Evolutionary conservation across 2,329 filamentous ascomycete species (phyloP).

Genomic region (Exophiala spinifera): DNA sequence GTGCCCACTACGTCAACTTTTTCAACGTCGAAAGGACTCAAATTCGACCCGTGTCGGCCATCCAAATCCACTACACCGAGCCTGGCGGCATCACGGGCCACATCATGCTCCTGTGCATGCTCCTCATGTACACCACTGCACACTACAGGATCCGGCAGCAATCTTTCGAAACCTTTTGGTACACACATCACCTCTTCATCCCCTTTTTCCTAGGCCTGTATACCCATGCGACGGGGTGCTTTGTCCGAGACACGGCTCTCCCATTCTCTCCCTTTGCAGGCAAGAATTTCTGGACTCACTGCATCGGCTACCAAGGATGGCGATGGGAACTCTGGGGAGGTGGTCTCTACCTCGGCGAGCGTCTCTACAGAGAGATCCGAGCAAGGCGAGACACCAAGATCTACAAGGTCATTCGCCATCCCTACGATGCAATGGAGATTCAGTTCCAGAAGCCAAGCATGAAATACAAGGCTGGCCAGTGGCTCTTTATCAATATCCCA

Average conservation of each 20-base stretch:
- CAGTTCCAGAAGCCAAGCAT: constrained; percentile 96
- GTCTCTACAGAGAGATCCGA: constrained; percentile 86
- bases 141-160: constrained; percentile 93
- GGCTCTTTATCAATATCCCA: constrained; percentile 93
- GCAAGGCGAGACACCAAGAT: constrained; percentile 82
- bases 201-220: constrained; percentile 92
- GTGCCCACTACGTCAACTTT: constrained; percentile 95
- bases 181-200: constrained; percentile 97
- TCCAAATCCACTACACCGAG: constrained; percentile 88
- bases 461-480: constrained; percentile 97
- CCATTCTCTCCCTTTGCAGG: constrained; percentile 82
- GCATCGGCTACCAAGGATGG: constrained; percentile 94
- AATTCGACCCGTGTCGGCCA: constrained; percentile 72
- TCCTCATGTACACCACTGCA: constrained; percentile 95
- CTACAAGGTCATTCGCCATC: constrained; percentile 89
- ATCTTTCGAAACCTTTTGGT: constrained; percentile 98
- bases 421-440: constrained; percentile 94
- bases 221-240: constrained; percentile 93
- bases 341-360: constrained; percentile 79
- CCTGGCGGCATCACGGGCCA: constrained; percentile 92
- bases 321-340: constrained; percentile 90
- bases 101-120: constrained; percentile 98
- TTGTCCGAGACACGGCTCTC: constrained; percentile 76
- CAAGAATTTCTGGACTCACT: constrained; percentile 80
- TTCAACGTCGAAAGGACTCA: constrained; percentile 89